phyloP scores from a whole-genome alignment of 768 basidiomycete genomes.

The Macrolepiota albuminosa region DNA sequence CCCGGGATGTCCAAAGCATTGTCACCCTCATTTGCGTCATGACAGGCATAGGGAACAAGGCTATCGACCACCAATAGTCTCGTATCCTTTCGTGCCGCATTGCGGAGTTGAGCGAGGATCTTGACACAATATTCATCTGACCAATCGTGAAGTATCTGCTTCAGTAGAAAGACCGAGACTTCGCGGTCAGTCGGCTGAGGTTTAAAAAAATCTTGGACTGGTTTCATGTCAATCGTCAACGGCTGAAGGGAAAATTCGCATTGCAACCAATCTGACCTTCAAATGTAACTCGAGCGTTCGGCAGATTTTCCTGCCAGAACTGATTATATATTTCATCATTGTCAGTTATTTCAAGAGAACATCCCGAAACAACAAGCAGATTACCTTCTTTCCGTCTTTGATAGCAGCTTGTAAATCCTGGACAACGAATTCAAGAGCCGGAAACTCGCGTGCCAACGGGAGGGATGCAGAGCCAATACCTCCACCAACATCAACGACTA shows the following conservation, averaged over 20 bases:
- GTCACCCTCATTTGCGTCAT: not conserved
- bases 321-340: not conserved
- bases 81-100: not conserved
- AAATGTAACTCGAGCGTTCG: constrained; percentile 1
- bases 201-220: constrained; percentile 8
- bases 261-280: constrained; percentile 4
- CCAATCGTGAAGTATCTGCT: constrained; percentile 12
- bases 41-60: constrained; percentile 8
- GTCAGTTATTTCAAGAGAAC: not conserved
- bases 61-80: constrained; percentile 8
- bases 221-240: not conserved
- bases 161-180: constrained; percentile 7
- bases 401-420: constrained; percentile 21
- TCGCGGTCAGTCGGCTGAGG: constrained; percentile 3
- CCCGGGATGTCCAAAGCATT: constrained; percentile 17
- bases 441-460: constrained; percentile 21
- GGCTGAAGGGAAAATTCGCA: not conserved
- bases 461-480: constrained; percentile 27
- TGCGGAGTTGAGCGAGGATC: constrained; percentile 4
- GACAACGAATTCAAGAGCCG: constrained; percentile 27
- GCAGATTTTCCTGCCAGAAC: constrained; percentile 4
- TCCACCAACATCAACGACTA: constrained; percentile 33
- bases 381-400: constrained; percentile 19
- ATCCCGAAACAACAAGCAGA: not conserved
- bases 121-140: constrained; percentile 7